Conservation (phyloP, 2,329 filamentous ascomycete species). For the Trichoderma koningii region DNA sequence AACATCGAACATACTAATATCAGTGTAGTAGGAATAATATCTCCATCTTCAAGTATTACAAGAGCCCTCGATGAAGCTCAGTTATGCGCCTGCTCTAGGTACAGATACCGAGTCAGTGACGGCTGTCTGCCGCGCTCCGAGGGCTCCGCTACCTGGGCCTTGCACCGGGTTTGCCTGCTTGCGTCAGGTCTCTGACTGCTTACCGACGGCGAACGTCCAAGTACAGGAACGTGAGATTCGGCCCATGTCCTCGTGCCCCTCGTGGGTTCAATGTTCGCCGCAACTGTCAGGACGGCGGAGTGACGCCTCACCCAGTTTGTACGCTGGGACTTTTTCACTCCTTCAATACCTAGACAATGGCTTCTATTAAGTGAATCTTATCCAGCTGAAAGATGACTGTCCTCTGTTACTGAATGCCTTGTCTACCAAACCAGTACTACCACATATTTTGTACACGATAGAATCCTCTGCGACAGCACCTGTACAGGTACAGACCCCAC, state of each 20-base stretch:
- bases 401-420: too few species aligned
- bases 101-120: background rate
- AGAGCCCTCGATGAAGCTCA: background rate
- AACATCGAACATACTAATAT: too few species aligned
- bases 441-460: too few species aligned
- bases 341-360: background rate
- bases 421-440: too few species aligned
- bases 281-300: background rate
- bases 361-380: background rate
- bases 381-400: background rate
- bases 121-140: conserved; percentile 4
- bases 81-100: background rate
- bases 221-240: conserved; percentile 3
- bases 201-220: background rate
- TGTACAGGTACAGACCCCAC: too few species aligned
- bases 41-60: too few species aligned
- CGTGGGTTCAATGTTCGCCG: conserved; percentile 10
- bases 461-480: too few species aligned
- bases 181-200: background rate
- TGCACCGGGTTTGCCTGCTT: conserved; percentile 12
- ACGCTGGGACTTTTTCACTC: background rate
- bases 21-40: too few species aligned
- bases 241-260: conserved; percentile 15
- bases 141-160: conserved; percentile 7
- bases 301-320: conserved; percentile 13